Base-by-base conservation (phyloP, 306 rosid species). In the Castanea sativa region DNA sequence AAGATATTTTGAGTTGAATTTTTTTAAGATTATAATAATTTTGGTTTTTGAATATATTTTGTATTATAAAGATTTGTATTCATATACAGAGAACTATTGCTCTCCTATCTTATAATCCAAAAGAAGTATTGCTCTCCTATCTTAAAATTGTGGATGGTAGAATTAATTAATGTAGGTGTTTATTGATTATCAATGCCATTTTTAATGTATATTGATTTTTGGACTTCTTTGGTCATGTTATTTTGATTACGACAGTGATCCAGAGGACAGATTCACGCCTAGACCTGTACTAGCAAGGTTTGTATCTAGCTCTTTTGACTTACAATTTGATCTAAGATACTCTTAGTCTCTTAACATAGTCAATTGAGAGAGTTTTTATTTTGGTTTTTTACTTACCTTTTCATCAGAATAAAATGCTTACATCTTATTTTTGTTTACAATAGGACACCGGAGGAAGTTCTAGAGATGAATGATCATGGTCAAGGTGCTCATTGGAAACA, bases 381-480 rank as follows among this genome's bases (percentile, higher is more conserved):
- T 20, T 72, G 71, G 59, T 51, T 43, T 5, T 5, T 18, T 72
- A 18, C 15, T 52, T 74, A 35, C 55, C 29, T 56, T 73, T 76
- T 0, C 57, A 52, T 77, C 27, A 20, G 45, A 59, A 8, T 33
- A 14, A 73, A 55, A 52, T 49, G 27, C 19, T 29, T 77, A 79
- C 77, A 61, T 64, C 35, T 38, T 59, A 16, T 72, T 33, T 70
- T 58, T 29, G 18, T 75, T 38, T 80, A 71, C 72, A 81, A 68
- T 57, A 94, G 98, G 88, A 94, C 98, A 74, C 97, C 98, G 0
- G 98, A 94, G 1, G 98, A 94, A 85, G 91, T 94, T 81, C 88
- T 92, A 80, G 97, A 32, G 33, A 32, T 32, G 33, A 4, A 32
- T 32, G 5, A 4, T 32, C 33, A 32, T 32, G 33, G 33, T 32